Percentiles rank a stretch among this genome's conserved stretches.
Evolutionary conservation across 352 stramenopile species (phyloP).

Genomic region (Phytophthora sp.): DNA sequence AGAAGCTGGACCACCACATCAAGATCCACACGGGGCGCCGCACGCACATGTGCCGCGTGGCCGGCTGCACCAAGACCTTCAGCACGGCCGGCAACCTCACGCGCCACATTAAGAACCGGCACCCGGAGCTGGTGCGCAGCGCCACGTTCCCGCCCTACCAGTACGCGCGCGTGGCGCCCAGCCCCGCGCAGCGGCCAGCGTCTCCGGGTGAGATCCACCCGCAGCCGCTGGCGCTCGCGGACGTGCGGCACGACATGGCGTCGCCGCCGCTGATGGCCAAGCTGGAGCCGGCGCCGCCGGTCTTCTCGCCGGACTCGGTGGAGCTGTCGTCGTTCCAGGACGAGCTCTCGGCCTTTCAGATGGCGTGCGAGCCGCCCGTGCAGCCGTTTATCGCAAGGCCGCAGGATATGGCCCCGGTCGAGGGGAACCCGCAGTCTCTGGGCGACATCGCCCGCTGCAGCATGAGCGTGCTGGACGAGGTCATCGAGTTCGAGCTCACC

Average conservation of each 20-base stretch:
- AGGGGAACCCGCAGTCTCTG: neutral
- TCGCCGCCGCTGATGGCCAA: conserved; percentile 23
- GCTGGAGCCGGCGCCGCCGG: conserved; percentile 16
- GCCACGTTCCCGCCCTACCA: conserved; percentile 17
- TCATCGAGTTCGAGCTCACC: conserved; percentile 51
- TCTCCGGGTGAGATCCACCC: neutral
- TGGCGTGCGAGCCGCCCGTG: conserved; percentile 13
- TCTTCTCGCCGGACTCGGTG: conserved; percentile 33
- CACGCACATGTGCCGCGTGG: conserved; percentile 47
- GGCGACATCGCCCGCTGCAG: conserved; percentile 38
- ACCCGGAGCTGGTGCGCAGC: conserved; percentile 37
- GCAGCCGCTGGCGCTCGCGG: neutral
- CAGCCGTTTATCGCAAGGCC: conserved; percentile 7
- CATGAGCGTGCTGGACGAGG: conserved; percentile 49
- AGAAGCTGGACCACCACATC: conserved; percentile 52
- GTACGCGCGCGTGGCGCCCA: conserved; percentile 2
- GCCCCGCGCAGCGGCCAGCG: conserved; percentile 10
- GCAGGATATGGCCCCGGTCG: conserved; percentile 2
- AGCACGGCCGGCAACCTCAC: conserved; percentile 65
- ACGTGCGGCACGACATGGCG: neutral
- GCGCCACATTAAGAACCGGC: conserved; percentile 57
- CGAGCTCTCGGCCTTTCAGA: conserved; percentile 30
- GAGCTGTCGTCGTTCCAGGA: conserved; percentile 35
- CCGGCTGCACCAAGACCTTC: conserved; percentile 58
- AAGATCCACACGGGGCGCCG: conserved; percentile 59